phyloP scores from a whole-genome alignment of 2,329 filamentous ascomycete species.

The Xylaria sp. region DNA sequence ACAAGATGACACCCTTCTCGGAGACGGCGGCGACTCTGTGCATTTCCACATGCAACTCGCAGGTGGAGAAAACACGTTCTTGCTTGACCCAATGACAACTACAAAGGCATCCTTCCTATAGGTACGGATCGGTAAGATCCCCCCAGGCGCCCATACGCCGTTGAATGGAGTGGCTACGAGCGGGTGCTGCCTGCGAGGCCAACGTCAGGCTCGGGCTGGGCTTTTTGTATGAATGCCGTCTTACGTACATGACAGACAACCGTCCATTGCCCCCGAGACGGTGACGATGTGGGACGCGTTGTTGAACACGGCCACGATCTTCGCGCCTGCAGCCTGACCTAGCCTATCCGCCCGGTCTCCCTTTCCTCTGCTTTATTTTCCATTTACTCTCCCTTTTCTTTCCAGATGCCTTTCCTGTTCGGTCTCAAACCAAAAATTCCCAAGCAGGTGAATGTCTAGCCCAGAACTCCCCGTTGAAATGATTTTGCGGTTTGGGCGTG shows the following conservation, averaged over 20 bases:
- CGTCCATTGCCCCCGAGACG: background rate
- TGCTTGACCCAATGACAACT: background rate
- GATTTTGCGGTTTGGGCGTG: no score
- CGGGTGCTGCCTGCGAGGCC: slow-evolving; percentile 13
- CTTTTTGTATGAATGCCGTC: slow-evolving; percentile 7
- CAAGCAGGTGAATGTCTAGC: no score
- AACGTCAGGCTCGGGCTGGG: slow-evolving; percentile 11
- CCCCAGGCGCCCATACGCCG: slow-evolving; percentile 3
- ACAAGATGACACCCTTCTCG: no score
- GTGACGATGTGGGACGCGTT: slow-evolving; percentile 2
- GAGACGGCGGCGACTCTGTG: background rate
- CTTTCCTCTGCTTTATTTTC: background rate
- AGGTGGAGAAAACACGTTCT: slow-evolving; percentile 1
- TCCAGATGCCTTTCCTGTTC: no score
- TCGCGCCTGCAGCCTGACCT: slow-evolving; percentile 22
- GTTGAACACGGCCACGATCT: slow-evolving; percentile 21
- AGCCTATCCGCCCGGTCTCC: slow-evolving; percentile 8
- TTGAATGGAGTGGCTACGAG: slow-evolving; percentile 10
- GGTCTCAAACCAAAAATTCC: no score
- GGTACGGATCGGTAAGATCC: background rate
- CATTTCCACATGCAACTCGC: background rate
- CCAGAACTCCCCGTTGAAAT: no score
- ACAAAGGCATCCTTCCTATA: background rate
- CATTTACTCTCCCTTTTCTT: background rate
- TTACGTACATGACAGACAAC: slow-evolving; percentile 10